Conservation (phyloP, 495 filamentous ascomycete genomes). For the Penicillium fimorum region DNA sequence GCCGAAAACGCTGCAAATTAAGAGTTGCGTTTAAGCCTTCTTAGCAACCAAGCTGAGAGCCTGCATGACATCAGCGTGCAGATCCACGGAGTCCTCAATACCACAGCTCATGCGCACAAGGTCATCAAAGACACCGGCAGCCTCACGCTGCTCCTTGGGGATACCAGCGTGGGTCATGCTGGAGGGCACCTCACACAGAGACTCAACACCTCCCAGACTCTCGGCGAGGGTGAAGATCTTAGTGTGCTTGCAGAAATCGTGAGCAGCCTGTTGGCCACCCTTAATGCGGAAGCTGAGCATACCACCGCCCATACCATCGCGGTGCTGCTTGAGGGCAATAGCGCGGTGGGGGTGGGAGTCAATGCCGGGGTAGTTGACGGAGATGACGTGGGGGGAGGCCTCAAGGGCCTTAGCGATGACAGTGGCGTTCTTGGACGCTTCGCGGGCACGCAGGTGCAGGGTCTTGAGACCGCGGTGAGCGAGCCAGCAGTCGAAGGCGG, state of each 20-base stretch:
- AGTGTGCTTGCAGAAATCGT: conserved; percentile 87
- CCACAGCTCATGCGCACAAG: conserved; percentile 93
- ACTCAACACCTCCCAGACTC: conserved; percentile 90
- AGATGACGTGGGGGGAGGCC: conserved; percentile 73
- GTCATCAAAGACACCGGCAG: conserved; percentile 93
- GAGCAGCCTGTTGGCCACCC: conserved; percentile 82
- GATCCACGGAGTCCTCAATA: conserved; percentile 85
- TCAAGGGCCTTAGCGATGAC: conserved; percentile 75
- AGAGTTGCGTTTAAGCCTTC: conserved; percentile 26
- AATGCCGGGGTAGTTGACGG: conserved; percentile 94
- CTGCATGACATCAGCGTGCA: conserved; percentile 78
- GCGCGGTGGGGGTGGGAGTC: conserved; percentile 79
- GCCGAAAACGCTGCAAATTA: conserved; percentile 5
- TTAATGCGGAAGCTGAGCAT: conserved; percentile 96
- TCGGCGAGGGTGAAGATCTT: conserved; percentile 92
- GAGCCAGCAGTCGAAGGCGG: conserved; percentile 96
- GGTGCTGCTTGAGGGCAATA: conserved; percentile 87
- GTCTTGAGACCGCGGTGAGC: conserved; percentile 98
- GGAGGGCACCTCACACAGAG: conserved; percentile 83
- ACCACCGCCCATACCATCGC: conserved; percentile 90
- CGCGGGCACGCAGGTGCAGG: conserved; percentile 84
- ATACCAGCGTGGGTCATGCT: conserved; percentile 98
- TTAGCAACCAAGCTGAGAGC: conserved; percentile 69
- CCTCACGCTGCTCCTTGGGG: conserved; percentile 82
- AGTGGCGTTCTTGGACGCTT: conserved; percentile 78